These are phyloP conservation scores for Micractinium sp. DNA, from an alignment of 139 green algal species.

Conservation along the genomic window DNA sequence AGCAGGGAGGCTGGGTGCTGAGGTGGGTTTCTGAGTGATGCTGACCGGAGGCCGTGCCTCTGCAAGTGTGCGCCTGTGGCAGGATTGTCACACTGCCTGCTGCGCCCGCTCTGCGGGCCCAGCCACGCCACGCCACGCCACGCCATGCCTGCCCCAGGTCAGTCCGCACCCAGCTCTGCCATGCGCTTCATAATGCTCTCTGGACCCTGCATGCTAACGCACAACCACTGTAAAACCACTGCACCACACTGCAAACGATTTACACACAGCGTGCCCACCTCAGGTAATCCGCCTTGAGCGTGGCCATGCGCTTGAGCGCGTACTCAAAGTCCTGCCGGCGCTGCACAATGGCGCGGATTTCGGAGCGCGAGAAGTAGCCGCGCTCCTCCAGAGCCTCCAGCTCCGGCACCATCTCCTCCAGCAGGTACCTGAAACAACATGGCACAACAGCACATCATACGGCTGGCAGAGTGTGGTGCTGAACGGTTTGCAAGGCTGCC, in stretches of 20 bases:
- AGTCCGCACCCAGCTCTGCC: too few relatives aligned
- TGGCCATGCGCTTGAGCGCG: conserved; percentile 75
- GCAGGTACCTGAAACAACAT: conserved; percentile 61
- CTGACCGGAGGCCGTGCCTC: too few relatives aligned
- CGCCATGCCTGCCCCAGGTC: too few relatives aligned
- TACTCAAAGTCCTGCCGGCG: conserved; percentile 91
- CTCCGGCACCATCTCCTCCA: conserved; percentile 97
- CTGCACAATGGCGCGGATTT: conserved; percentile 84
- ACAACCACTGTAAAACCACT: neutral
- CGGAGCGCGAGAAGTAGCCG: conserved; percentile 84
- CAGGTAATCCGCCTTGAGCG: conserved; percentile 82
- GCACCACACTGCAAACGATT: too few relatives aligned
- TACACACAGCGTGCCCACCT: conserved; percentile 33
- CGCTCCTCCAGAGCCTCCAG: conserved; percentile 89
- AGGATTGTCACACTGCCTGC: too few relatives aligned
- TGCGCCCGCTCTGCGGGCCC: too few relatives aligned
- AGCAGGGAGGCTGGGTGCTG: too few relatives aligned
- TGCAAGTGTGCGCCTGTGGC: too few relatives aligned
- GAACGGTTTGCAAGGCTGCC: neutral
- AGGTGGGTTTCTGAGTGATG: too few relatives aligned
- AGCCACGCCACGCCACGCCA: too few relatives aligned
- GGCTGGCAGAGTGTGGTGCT: neutral
- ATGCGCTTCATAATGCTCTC: too few relatives aligned
- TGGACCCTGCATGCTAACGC: too few relatives aligned
- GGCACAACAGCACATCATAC: neutral